Percentiles rank a stretch among this genome's conserved stretches.
These are phyloP conservation scores for Vitis hybrid DNA, from an alignment of 177 flowering plant species.

Conservation along the genomic window DNA sequence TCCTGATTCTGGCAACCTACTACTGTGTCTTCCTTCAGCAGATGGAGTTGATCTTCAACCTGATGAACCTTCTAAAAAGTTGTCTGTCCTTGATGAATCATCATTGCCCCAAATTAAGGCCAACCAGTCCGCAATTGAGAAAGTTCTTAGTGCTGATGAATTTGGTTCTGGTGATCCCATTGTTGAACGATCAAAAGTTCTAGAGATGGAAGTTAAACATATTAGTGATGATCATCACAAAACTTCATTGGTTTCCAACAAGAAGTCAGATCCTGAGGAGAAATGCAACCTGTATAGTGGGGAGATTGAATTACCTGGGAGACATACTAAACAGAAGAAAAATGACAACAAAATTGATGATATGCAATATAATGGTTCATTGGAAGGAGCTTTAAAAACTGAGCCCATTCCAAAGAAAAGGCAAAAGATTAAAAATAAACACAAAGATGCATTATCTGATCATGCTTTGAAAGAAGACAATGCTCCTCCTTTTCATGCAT, in stretches of 20 bases:
- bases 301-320: slow-evolving; percentile 11
- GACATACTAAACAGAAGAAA: slow-evolving; percentile 6
- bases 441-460: slow-evolving; percentile 10
- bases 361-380: background rate
- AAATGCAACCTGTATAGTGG: background rate
- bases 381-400: slow-evolving; percentile 11
- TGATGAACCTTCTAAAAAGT: slow-evolving; percentile 12
- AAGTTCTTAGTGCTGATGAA: slow-evolving; percentile 2
- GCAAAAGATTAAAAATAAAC: slow-evolving; percentile 18
- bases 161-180: slow-evolving; percentile 7
- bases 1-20: slow-evolving; percentile 17
- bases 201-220: slow-evolving; percentile 12
- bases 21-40: slow-evolving; percentile 13
- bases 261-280: slow-evolving; percentile 11
- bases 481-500: slow-evolving; percentile 3
- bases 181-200: slow-evolving; percentile 9
- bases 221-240: background rate
- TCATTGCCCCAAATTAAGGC: slow-evolving; percentile 10
- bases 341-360: slow-evolving; percentile 12
- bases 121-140: slow-evolving; percentile 7
- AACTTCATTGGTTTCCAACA: slow-evolving; percentile 3
- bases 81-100: slow-evolving; percentile 13
- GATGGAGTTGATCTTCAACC: slow-evolving; percentile 13
- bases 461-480: slow-evolving; percentile 8
- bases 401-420: slow-evolving; percentile 23